Evolutionary conservation across 352 stramenopile species (phyloP), one percentile per base, ranked within the genome.

Genomic region (Thraustotheca clavata): DNA sequence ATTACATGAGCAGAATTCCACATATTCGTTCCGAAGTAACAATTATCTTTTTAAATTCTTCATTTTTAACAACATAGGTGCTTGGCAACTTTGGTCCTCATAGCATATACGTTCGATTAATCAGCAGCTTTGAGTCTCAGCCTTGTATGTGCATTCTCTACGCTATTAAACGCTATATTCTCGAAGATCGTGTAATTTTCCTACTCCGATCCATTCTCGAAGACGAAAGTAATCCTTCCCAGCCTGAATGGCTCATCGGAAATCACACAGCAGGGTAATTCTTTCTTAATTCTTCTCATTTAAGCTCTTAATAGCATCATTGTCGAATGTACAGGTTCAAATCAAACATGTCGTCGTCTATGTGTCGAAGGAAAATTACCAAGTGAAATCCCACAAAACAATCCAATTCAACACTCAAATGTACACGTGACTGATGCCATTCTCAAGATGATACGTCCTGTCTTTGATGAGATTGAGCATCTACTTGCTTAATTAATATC

Each of bases 111-210:
- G 34, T 52, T 52, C 24, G 34, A 18, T 31, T 35, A 31, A 52
- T 18, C 43, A 52, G 43, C 34, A 24, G 11, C 43, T 52, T 31
- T 18, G 43, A 52, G 6, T 24, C 43, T 2, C 12, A 20, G 43
- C 43, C 43, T 8, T 52, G 11, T 31, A 24, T 52, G 2, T 9
- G n/a, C 43, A 52, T 52, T 9, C 11, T 52, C 11, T 52, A 52
- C n/a, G 43, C 43, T 18, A 52, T 52, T 31, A 65, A 65, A 33
- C 57, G 57, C 6, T 65, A 33, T 46, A 27, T 65, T n/a, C 20
- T 57, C 11, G 35, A 20, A 9, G 38, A 43, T 8, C 57, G 57
- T 0, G 35, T 54, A 1, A 32, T 65, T 16, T 31, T 65, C 18
- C 11, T 55, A 9, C 22, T 34, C 38, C 31, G 35, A 11, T 57